Base-by-base conservation (phyloP, 345 rosid species). In the Lumnitzera racemosa region DNA sequence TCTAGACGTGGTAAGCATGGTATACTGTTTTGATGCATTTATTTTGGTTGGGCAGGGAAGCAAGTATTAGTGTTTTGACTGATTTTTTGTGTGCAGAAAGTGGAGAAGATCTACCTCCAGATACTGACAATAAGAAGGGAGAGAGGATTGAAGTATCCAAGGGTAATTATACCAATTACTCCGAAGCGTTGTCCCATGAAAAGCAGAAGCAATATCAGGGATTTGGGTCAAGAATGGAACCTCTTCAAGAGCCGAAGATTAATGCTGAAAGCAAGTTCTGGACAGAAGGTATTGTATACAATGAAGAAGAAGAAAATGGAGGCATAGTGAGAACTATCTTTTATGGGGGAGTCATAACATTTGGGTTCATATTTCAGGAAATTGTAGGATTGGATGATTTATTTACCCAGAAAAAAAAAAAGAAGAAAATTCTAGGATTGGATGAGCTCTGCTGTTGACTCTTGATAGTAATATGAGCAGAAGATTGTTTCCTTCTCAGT, bases 1-100 rank as follows among this genome's bases (percentile, higher is more conserved):
- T 72, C 88, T 65, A 83, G 87, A 72, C 79, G 76, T 61, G 63
- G 70, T 60, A 88, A 75, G 73, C 82, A 71, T 74, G 90, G 97
- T 94, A 88, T 58, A 29, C 70, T 57, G 65, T 60, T 20, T 20
- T 58, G 55, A 52, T 63, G 48, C 63, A 2, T 36, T 23, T 41
- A 3, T 52, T 12, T 7, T 57, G 64, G 10, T 50, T 47, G 48
- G 23, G 20, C n/a, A 24, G 66, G 66, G 36, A 63, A 29, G 11
- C 56, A 3, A 58, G 31, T 20, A 72, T 58, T 60, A 63, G 72
- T 67, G 78, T 62, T 47, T 65, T 64, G 67, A 72, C 71, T 74
- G 57, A 64, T 47, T 47, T n/a, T 53, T 41, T 13, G 2, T 54
- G 36, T 20, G 73, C 86, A 82, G 99, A 83, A 53, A 75, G 83